Evolutionary conservation across 768 basidiomycete genomes (phyloP), one percentile per base, ranked within the genome.

Genomic region (Auricularia auricula-judae): DNA sequence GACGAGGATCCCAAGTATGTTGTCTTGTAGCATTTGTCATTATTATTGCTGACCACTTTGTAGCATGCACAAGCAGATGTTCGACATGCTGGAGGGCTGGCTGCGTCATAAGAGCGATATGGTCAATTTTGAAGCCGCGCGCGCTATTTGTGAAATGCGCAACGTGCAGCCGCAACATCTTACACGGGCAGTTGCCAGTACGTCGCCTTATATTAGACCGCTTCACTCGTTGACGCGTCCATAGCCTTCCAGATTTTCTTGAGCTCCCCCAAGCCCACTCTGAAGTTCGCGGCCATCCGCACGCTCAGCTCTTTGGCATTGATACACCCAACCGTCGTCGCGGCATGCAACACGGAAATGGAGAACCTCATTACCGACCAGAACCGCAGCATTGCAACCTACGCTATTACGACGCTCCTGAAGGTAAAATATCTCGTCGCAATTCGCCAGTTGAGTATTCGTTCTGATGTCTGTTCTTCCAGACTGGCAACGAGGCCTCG

Each of bases 401-500:
- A 98, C 72, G 96, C 97, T 11, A 99, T 99, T 69, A 99, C 97
- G 2, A 98, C 97, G 0, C 78, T 99, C 33, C 87, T 99, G 72
- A 98, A 98, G 86, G 93, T 89, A 65, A 66, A 21, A 14, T 21
- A 21, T 56, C 54, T 12, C 0, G 10, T 34, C 56, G 34, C 47
- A 2, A 29, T 29, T 29, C 29, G 3, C 21, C 1, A 34, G 39
- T 18, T 29, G 10, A 8, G 65, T n/a, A 14, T 47, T 21, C 35
- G 39, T 33, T 44, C 23, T 61, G 64, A 63, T 54, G 59, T 23
- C 65, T 59, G 34, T 64, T 72, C 36, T 42, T 67, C 1, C 71
- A 94, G 93, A 99, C 97, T 36, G 97, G 97, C 29, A 98, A 98
- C 75, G 97, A 99, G 75, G 94, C 94, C 5, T 98, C 95, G 1